Evolutionary conservation across 1,284 basidiomycete genomes (phyloP), one percentile per base, ranked within the genome.

Genomic region (Omphalotus olearius): DNA sequence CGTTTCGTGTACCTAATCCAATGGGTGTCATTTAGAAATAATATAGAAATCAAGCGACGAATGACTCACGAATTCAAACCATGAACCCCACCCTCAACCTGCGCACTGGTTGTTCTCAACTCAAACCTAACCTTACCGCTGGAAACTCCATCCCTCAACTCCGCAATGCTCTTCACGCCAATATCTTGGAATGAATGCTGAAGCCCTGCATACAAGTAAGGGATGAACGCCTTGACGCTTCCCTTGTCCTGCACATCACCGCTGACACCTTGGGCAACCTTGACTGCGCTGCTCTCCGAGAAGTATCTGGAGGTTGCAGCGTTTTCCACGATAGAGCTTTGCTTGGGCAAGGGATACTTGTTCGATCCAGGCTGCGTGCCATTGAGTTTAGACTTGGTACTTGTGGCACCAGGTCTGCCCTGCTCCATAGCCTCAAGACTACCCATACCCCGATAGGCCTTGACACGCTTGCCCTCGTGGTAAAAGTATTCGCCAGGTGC

Each of bases 401-500:
- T 52, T 0, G 63, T 54, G 14, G 62, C 65, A 0, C 53, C 60
- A 17, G 76, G 70, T 64, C 84, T 86, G 49, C 88, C 86, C 65
- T 93, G 85, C 63, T 94, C 92, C 94, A 98, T 98, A 10, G 94
- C 94, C 72, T 97, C 94, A 62, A 97, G 78, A 61, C 88, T 92
- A 38, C 96, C 96, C 96, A 99, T 99, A 10, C 97, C 96, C 56
- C 97, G 88, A 75, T 99, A 99, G 37, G 95, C 85, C 79, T 99
- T 99, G 66, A 99, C 91, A 43, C 97, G 87, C 79, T 98, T 96
- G 60, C 96, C 96, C 62, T 98, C 95, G 67, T 98, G 93, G 71
- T 96, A 98, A 70, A 96, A 98, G 78, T 98, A 99, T 72, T 98
- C 95, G 60, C 97, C 97, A 0, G 97, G 96, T 0, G 94, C 93